Evolutionary conservation across 768 basidiomycete species (phyloP).

Genomic region (Kwoniella bestiolae): DNA sequence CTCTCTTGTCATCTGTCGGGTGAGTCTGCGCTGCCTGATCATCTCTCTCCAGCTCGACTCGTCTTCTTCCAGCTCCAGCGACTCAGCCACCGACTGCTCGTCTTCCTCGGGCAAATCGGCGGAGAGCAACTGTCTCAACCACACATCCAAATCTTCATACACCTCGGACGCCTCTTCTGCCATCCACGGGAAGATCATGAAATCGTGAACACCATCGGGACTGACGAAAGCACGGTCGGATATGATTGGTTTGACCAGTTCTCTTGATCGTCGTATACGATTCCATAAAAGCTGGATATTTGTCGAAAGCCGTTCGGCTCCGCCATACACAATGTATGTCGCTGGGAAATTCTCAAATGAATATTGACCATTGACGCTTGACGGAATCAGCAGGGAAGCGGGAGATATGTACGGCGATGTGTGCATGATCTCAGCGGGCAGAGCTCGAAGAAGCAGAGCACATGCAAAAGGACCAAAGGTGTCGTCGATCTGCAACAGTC

Average conservation of each 20-base stretch:
- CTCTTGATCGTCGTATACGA: constrained; percentile 22
- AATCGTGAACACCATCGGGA: constrained; percentile 43
- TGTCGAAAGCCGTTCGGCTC: constrained; percentile 39
- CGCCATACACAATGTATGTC: constrained; percentile 42
- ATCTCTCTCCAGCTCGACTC: constrained; percentile 9
- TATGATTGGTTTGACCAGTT: neutral
- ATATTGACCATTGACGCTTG: constrained; percentile 12
- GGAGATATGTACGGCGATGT: constrained; percentile 45
- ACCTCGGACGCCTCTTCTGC: constrained; percentile 41
- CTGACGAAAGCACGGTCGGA: constrained; percentile 30
- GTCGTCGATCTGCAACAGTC: constrained; percentile 38
- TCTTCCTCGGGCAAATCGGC: constrained; percentile 21
- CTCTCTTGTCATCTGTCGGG: constrained; percentile 16
- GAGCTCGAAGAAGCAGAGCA: constrained; percentile 44
- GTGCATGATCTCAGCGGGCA: constrained; percentile 41
- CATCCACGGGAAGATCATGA: constrained; percentile 53
- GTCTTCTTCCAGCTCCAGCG: constrained; percentile 1
- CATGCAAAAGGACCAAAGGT: constrained; percentile 51
- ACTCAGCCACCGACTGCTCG: neutral
- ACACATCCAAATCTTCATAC: constrained; percentile 43
- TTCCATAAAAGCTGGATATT: constrained; percentile 44
- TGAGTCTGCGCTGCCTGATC: constrained; percentile 4
- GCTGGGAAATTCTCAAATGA: constrained; percentile 42
- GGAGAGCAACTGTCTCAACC: constrained; percentile 39
- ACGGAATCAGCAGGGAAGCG: constrained; percentile 33